Evolutionary conservation across 1,284 basidiomycete genomes (phyloP).

Genomic region (Cryptococcus floricola): DNA sequence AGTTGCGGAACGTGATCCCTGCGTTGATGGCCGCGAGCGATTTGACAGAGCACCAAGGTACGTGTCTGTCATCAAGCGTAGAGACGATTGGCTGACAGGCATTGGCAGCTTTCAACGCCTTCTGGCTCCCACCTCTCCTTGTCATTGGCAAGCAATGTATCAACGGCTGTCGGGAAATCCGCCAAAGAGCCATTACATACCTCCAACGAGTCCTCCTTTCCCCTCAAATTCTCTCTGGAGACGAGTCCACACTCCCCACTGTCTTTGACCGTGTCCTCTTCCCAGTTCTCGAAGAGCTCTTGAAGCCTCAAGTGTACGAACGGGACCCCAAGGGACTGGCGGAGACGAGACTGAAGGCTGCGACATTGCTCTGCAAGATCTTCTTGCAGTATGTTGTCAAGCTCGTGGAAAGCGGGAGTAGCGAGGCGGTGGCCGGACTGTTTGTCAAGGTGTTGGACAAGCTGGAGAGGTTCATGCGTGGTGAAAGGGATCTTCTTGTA

Average conservation of each 20-base stretch:
- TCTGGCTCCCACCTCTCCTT: constrained; percentile 72
- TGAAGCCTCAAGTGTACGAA: constrained; percentile 76
- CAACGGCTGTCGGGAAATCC: constrained; percentile 77
- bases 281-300: constrained; percentile 84
- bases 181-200: constrained; percentile 76
- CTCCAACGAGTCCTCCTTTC: constrained; percentile 85
- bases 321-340: constrained; percentile 83
- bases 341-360: constrained; percentile 82
- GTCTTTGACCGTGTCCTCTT: constrained; percentile 89
- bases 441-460: constrained; percentile 93
- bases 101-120: constrained; percentile 69
- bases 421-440: constrained; percentile 59
- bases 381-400: constrained; percentile 89
- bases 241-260: constrained; percentile 65
- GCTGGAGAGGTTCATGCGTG: constrained; percentile 83
- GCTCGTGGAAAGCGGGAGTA: constrained; percentile 58
- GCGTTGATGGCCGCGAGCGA: constrained; percentile 55
- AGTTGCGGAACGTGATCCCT: constrained; percentile 63
- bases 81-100: background rate
- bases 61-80: constrained; percentile 8
- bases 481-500: constrained; percentile 80
- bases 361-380: constrained; percentile 84
- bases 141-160: constrained; percentile 79
- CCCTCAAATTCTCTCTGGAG: constrained; percentile 60
- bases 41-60: constrained; percentile 32